Percentiles rank a stretch among this genome's conserved stretches.
Evolutionary conservation across 2,329 filamentous ascomycete genomes (phyloP).

Genomic region (Fusarium duplospermum): DNA sequence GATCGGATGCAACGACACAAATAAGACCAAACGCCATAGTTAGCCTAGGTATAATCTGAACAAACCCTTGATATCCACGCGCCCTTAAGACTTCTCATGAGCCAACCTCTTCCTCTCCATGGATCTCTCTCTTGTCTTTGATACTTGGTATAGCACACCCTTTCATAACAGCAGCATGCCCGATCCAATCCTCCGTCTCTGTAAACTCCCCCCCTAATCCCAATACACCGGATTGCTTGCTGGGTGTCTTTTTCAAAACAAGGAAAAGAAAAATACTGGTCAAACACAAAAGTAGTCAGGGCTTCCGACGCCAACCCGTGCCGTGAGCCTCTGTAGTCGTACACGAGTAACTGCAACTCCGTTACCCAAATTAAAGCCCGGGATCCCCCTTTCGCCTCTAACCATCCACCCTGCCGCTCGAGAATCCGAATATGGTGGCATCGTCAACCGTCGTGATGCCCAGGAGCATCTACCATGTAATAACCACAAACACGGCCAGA

Average conservation of each 20-base stretch:
- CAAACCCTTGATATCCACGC: constrained; percentile 37
- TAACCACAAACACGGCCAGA: constrained; percentile 17
- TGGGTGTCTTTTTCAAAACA: constrained; percentile 32
- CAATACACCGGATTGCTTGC: constrained; percentile 28
- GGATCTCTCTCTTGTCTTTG: constrained; percentile 12
- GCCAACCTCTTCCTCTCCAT: constrained; percentile 4
- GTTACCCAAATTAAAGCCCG: constrained; percentile 48
- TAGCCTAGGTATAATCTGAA: constrained; percentile 46
- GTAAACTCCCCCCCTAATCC: constrained; percentile 12
- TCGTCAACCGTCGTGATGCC: constrained; percentile 32
- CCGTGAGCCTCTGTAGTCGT: constrained; percentile 45
- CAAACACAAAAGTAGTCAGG: constrained; percentile 32
- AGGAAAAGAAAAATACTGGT: constrained; percentile 20
- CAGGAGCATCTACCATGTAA: constrained; percentile 20
- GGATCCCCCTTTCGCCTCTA: constrained; percentile 29
- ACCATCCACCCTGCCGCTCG: constrained; percentile 24
- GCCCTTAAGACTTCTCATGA: constrained; percentile 29
- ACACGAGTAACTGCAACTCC: constrained; percentile 48
- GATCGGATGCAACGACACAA: constrained; percentile 13
- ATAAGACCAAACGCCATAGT: constrained; percentile 36
- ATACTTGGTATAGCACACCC: constrained; percentile 27
- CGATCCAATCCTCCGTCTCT: constrained; percentile 14
- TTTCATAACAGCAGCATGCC: constrained; percentile 27
- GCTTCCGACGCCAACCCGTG: constrained; percentile 39
- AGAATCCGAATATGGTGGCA: constrained; percentile 30